Percentiles rank a stretch among this genome's conserved stretches.
phyloP scores from a whole-genome alignment of 208 protist genomes.

The Acanthamoeba castellanii region DNA sequence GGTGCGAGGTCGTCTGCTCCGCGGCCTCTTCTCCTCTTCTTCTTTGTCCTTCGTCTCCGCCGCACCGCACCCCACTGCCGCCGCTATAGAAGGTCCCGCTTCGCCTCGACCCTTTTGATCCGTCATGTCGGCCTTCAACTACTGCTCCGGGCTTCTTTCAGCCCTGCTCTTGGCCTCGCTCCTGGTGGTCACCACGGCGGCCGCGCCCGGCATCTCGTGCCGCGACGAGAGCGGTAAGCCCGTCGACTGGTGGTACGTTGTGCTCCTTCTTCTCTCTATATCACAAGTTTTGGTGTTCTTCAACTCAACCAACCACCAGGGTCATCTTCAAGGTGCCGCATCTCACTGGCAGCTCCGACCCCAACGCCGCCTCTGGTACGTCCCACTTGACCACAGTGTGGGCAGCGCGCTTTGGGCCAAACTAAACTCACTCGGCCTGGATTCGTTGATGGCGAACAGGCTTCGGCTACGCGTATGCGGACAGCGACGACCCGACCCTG shows the following conservation, averaged over 20 bases:
- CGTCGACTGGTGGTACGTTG: constrained; percentile 81
- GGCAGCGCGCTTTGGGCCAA: neutral
- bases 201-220: constrained; percentile 50
- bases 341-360: neutral
- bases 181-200: neutral
- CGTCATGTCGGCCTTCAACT: no score
- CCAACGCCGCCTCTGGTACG: constrained; percentile 2
- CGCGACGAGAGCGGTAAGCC: constrained; percentile 69
- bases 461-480: constrained; percentile 79
- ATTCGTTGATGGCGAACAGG: constrained; percentile 13
- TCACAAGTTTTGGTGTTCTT: neutral
- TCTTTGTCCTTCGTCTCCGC: no score
- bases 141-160: neutral
- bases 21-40: no score
- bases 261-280: neutral
- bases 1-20: no score
- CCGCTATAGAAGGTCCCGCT: no score
- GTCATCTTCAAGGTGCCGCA: constrained; percentile 39
- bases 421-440: no score
- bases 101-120: no score
- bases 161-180: neutral
- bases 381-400: neutral
- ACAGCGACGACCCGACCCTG: constrained; percentile 23
- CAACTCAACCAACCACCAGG: neutral
- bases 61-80: no score